Conservation (phyloP, 345 rosid species). For the Eucalyptus coolabah region DNA sequence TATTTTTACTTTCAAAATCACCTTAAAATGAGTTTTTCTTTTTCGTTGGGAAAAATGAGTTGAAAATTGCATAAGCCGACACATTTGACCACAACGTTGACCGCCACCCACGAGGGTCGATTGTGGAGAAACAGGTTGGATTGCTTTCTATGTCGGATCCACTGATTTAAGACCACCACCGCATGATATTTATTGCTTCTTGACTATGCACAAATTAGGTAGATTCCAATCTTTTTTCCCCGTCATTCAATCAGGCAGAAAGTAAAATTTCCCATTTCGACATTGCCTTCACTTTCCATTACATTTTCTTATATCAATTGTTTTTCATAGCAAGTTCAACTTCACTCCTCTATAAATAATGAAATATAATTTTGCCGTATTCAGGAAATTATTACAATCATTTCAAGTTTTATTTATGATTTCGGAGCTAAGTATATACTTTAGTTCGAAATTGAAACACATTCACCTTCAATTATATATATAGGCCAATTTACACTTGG, state of each 20-base stretch:
- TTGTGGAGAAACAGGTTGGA: neutral
- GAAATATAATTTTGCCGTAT: neutral
- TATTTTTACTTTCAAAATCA: neutral
- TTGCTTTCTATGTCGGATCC: neutral
- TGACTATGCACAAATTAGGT: neutral
- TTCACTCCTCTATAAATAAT: neutral
- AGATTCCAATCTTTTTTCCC: neutral
- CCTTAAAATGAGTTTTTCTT: neutral
- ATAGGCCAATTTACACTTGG: neutral
- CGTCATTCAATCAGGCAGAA: neutral
- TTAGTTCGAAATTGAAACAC: too few species aligned
- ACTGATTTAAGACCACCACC: neutral
- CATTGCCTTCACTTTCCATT: neutral
- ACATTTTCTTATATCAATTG: neutral
- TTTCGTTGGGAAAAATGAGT: neutral
- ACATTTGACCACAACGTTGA: neutral
- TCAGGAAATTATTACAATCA: neutral
- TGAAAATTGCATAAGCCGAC: neutral
- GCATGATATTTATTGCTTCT: neutral
- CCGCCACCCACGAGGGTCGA: neutral
- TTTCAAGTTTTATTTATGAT: neutral
- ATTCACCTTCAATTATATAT: neutral
- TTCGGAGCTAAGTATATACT: neutral
- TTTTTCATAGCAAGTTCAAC: fast-evolving
- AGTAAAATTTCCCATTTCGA: neutral